Evolutionary conservation across 2,329 filamentous ascomycete species (phyloP), one percentile per base, ranked within the genome.

Genomic region (Neoscytalidium dimidiatum): DNA sequence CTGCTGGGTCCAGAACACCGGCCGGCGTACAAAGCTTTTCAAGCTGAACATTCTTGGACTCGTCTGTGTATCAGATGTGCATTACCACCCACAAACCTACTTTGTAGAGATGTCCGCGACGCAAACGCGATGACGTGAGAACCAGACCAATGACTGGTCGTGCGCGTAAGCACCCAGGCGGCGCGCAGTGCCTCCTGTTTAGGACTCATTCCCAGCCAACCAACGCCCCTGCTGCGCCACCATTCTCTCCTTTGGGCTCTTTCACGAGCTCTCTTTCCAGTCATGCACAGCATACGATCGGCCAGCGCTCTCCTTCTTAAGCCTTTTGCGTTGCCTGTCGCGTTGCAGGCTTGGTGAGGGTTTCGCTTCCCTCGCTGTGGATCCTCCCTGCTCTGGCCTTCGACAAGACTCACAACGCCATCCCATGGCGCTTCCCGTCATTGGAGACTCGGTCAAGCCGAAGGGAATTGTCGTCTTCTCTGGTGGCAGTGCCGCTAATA

Each of bases 401-500:
- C 38, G n/a, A 19, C 49, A 2, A 17, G n/a, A 19, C 38, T 51
- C 51, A 29, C 11, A 19, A 21, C 29, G 14, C 17, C 29, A n/a
- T 33, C 19, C 17, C 62, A 64, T 64, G 62, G 29, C 62, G 66
- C 52, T 67, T 66, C 51, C 67, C 68, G 48, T 67, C 49, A 28
- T 64, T 49, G 43, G 53, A 56, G n/a, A 62, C 64, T 63, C 66
- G 21, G 68, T 68, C 60, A 68, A 67, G 65, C 63, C 72, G 7
- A 76, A 77, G 68, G 89, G 89, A 66, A 89, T 96, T 65, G 92
- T 94, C 23, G 90, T 97, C 58, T 95, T 97, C 77, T 96, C 93
- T 0, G 93, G 93, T 43, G 94, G 94, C 62, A 97, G 92, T 70
- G 94, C 94, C n/a, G 93, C 94, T 5, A 98, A 97, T 75, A 96